Evolutionary conservation across 805 yeast species (phyloP), one percentile per base, ranked within the genome.

Genomic region (Wickerhamomyces rabaulensis): DNA sequence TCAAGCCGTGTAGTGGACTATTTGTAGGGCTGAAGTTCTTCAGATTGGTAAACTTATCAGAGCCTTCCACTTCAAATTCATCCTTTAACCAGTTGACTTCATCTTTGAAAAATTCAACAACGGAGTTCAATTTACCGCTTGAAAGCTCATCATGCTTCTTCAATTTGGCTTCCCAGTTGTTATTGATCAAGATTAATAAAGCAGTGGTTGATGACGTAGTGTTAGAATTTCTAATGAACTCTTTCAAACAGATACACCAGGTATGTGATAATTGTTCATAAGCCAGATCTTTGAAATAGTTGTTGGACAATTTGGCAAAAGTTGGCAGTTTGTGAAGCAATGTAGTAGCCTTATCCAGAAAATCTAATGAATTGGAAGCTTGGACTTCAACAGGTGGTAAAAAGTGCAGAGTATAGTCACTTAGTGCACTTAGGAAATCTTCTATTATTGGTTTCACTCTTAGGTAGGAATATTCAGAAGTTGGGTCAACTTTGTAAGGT

Each of bases 401-500:
- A 55, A 82, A 84, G 55, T 77, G 79, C 48, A 84, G 69, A 6
- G 87, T 81, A 61, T 83, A 87, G 63, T 88, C 96, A 16, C 86
- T 78, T 45, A 89, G 68, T 20, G 87, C 80, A 51, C 74, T 71
- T 49, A 86, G 74, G 54, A 88, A 87, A 54, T 85, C 94, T 48
- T 77, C 76, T 51, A 87, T 74, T 48, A 70, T 65, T 7, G 84
- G 78, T 57, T 85, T 80, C 33, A 89, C 86, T 47, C 96, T 72
- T 47, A 85, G 65, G 61, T 79, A 88, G 5, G 91, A 80, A 59
- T 88, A 88, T 62, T 88, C 96, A 41, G 85, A 78, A 33, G 76
- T 71, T 9, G 75, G 71, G 55, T 86, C 90, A 52, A 87, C 88
- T 53, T 82, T 82, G 62, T 85, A 87, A 1, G 96, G 96, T 52